Conservation (phyloP, 176 grass and related monocot species). For the Saccharum officinarum region DNA sequence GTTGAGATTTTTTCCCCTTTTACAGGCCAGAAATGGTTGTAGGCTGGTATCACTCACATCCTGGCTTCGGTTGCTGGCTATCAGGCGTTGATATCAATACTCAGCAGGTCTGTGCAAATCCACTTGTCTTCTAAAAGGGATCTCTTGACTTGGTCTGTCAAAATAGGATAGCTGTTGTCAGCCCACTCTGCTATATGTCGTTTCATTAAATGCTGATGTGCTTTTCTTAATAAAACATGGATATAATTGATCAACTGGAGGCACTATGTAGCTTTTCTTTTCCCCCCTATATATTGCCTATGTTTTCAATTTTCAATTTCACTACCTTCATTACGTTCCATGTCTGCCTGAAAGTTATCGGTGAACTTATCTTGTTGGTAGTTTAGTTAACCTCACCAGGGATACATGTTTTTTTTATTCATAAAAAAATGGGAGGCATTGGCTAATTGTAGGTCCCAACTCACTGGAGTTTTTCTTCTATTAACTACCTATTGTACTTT, state of each 20-base stretch:
- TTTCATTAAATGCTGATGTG: background rate
- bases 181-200: background rate
- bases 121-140: background rate
- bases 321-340: background rate
- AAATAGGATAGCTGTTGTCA: background rate
- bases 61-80: conserved; percentile 95
- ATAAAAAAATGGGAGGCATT: background rate
- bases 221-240: background rate
- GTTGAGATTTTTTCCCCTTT: conserved; percentile 7
- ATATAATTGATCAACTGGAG: background rate
- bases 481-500: background rate
- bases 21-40: conserved; percentile 98
- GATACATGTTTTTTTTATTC: background rate
- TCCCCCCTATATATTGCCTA: background rate
- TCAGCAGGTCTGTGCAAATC: conserved; percentile 63
- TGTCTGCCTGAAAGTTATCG: background rate
- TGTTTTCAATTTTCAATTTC: conserved; percentile 13
- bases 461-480: background rate
- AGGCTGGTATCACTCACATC: conserved; percentile 99
- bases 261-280: background rate
- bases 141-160: background rate
- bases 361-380: background rate
- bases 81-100: conserved; percentile 99
- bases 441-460: background rate
- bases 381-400: background rate